Percentiles rank a stretch among this genome's conserved stretches.
phyloP scores from a whole-genome alignment of 106 monocot species.

The Dendrobium officinale region DNA sequence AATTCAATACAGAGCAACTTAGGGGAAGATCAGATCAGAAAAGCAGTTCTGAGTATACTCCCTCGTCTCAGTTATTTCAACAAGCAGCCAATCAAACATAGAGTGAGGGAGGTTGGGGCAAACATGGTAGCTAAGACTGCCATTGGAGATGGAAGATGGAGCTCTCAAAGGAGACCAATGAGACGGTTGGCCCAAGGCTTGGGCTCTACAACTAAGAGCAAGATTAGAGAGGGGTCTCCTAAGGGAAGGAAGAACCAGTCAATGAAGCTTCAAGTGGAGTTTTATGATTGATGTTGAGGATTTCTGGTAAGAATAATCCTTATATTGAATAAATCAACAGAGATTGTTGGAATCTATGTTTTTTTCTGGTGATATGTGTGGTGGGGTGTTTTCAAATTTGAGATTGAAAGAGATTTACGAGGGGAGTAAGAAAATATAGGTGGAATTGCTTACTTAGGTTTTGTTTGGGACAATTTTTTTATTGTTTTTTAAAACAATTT shows the following conservation, averaged over 20 bases:
- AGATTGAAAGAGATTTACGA: not conserved
- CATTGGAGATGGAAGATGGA: not conserved
- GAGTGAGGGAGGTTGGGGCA: conserved; percentile 2
- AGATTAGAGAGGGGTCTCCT: not conserved
- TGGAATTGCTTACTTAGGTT: no score
- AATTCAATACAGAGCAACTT: conserved; percentile 68
- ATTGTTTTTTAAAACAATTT: no score
- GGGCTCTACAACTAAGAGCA: not conserved
- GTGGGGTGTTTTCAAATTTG: not conserved
- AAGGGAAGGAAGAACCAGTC: not conserved
- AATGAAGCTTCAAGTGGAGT: not conserved
- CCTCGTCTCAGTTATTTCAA: conserved; percentile 57
- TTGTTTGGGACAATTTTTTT: no score
- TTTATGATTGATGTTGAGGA: no score
- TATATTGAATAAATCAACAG: not conserved
- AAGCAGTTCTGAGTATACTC: conserved; percentile 46
- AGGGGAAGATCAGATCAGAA: conserved; percentile 78
- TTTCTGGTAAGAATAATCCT: no score
- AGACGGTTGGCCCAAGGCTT: not conserved
- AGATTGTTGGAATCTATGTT: not conserved
- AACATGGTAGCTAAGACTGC: not conserved
- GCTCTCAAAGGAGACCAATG: not conserved
- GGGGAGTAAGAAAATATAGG: no score
- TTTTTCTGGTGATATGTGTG: not conserved
- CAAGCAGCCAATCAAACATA: conserved; percentile 42